Base-by-base conservation (phyloP, 345 rosid genomes). In the Eucalyptus urophylla region DNA sequence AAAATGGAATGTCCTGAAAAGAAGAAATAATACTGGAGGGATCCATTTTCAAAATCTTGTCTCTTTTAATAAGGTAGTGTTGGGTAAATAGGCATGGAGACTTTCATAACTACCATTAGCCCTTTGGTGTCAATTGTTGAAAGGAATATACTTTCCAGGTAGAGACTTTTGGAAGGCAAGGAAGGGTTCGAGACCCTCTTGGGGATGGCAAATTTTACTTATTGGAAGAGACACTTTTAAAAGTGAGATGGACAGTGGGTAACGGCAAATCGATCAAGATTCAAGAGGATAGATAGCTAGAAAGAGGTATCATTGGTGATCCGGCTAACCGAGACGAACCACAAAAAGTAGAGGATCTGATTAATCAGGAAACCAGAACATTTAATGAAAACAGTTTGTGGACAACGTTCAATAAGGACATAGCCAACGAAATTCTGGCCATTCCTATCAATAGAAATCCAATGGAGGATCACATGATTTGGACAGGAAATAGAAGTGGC, bases 261-360 rank as follows among this genome's bases (percentile, higher is more conserved):
- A 29, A 62, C 2, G 1, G 5, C 1, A 62, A 12, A 29, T 29
- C 16, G 1, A 62, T 62, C 33, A 13, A 62, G 31, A 62, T 62
- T 27, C 69, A 29, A 27, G 17, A 62, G 33, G 5, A 62, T 62
- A 29, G 17, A 29, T 62, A 14, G 9, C 15, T 58, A 27, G 29
- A 27, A 24, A 58, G n/a, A 58, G 67, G n/a, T 58, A 58, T 58
- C 8, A 58, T 58, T 12, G 15, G 15, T 58, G 67, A 4, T 58
- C n/a, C 0, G 2, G 67, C 67, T 58, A 25, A 58, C 4, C 0
- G 0, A 58, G n/a, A 25, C 0, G 14, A 25, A 58, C 67, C 67
- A 25, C n/a, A 58, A 27, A 58, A 58, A 25, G n/a, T 10, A 25
- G 67, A 58, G 0, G 14, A 58, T 7, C n/a, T 25, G n/a, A 58